These are phyloP conservation scores for Chernovozyma sophiae-reginae DNA, from an alignment of 1,139 yeast species.

Conservation along the genomic window DNA sequence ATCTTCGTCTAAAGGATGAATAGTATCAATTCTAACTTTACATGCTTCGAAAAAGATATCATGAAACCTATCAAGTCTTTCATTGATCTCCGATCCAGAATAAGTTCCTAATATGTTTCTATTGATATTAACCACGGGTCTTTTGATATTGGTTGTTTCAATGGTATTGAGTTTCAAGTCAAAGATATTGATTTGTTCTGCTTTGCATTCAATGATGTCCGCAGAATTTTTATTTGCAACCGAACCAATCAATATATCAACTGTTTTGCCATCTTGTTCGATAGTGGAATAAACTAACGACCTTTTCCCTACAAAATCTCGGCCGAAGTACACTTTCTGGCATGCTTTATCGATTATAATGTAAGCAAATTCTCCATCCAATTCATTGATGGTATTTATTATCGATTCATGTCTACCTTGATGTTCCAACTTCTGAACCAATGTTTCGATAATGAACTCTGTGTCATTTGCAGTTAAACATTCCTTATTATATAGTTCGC, in stretches of 20 bases:
- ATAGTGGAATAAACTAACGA: constrained; percentile 51
- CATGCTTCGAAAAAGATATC: constrained; percentile 31
- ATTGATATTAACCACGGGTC: background rate
- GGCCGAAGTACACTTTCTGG: constrained; percentile 62
- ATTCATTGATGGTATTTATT: constrained; percentile 26
- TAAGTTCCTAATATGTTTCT: background rate
- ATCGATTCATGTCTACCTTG: constrained; percentile 19
- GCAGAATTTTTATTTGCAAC: constrained; percentile 19
- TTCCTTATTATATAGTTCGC: constrained; percentile 71
- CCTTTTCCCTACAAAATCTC: constrained; percentile 80
- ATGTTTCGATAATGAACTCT: constrained; percentile 13
- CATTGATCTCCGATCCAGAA: background rate
- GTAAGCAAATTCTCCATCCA: constrained; percentile 84
- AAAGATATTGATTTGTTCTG: constrained; percentile 45
- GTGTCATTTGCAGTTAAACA: constrained; percentile 40
- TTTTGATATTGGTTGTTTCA: constrained; percentile 9
- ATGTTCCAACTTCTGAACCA: background rate
- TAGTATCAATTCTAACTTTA: constrained; percentile 48
- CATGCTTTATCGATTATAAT: constrained; percentile 39
- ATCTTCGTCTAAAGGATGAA: constrained; percentile 48
- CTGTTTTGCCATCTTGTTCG: constrained; percentile 5
- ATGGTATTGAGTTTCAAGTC: constrained; percentile 19
- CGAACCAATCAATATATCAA: constrained; percentile 46
- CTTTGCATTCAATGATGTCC: constrained; percentile 47
- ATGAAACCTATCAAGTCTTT: constrained; percentile 4